Evolutionary conservation across 1,284 basidiomycete genomes (phyloP).

Genomic region (Cutaneotrichosporon spelunceum): DNA sequence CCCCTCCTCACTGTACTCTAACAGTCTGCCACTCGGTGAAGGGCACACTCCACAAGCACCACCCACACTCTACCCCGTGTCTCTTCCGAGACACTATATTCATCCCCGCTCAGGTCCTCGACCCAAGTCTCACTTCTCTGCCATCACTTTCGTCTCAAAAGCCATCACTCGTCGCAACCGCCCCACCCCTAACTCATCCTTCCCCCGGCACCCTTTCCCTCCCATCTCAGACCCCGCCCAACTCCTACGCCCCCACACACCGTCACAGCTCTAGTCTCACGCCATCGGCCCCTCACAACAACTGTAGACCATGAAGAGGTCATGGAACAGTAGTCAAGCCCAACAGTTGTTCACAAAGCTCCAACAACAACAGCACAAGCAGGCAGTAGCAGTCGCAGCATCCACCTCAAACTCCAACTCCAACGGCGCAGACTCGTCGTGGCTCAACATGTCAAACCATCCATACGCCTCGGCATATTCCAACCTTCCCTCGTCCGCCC

Average conservation of each 20-base stretch:
- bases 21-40: not conserved
- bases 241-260: not conserved
- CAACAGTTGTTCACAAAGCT: slow-evolving; percentile 11
- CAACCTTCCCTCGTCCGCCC: slow-evolving; percentile 25
- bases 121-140: not conserved
- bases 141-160: not conserved
- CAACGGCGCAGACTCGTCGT: slow-evolving; percentile 6
- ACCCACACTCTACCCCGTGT: not conserved
- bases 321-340: slow-evolving; percentile 19
- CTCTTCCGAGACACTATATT: not conserved
- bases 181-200: not conserved
- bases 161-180: not conserved
- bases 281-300: not conserved
- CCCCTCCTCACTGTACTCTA: not conserved
- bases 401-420: not conserved
- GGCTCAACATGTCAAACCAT: slow-evolving; percentile 28
- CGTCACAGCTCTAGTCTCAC: too few species aligned
- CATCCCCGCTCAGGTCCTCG: not conserved
- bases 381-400: slow-evolving; percentile 3
- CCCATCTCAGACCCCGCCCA: not conserved
- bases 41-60: not conserved
- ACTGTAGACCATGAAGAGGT: slow-evolving; percentile 16
- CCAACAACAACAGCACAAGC: slow-evolving; percentile 13
- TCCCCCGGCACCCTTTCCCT: not conserved
- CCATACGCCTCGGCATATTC: slow-evolving; percentile 46